Evolutionary conservation across 1,139 yeast species (phyloP), one percentile per base, ranked within the genome.

Genomic region (Scheffersomyces segobiensis): DNA sequence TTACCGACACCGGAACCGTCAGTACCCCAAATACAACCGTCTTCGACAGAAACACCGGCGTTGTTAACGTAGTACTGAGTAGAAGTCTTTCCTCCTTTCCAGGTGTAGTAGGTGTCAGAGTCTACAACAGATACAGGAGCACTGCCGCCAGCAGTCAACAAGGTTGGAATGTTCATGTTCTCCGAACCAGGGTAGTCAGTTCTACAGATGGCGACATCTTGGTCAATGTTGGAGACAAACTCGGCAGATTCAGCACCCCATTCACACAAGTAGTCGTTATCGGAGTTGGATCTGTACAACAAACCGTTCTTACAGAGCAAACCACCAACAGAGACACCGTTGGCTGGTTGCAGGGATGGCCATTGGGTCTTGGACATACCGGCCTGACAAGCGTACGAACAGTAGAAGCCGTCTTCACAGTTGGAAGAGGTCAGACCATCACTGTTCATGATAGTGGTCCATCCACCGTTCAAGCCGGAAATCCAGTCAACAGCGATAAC

Each of bases 311-410:
- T 79, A 82, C 96, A 89, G 67, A 76, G 74, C 69, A 89, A 81
- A 66, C 96, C 96, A 78, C 96, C 96, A 62, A 89, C 86, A 54
- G 95, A 88, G 63, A 87, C 87, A 78, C 96, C 96, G 71, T 77
- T 82, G 53, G 86, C 64, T 59, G 95, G 95, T 77, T 89, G 96
- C 42, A 73, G 65, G 46, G 85, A 75, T 59, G 96, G 96, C 93
- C 93, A 89, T 79, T 89, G 96, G 59, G 95, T 89, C 81, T 89
- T 89, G 67, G 95, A 89, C 95, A 89, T 89, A 85, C 96, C 96
- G 59, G 95, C 85, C 77, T 89, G 93, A 78, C 96, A 89, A 63
- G 95, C 92, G 72, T 89, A 89, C 59, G 95, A 89, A 76, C 96
- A 89, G 83, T 88, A 88, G 68, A 84, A 83, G 60, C 93, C 95